phyloP scores from a whole-genome alignment of 1,139 yeast species.

The Taiozyma sp. region DNA sequence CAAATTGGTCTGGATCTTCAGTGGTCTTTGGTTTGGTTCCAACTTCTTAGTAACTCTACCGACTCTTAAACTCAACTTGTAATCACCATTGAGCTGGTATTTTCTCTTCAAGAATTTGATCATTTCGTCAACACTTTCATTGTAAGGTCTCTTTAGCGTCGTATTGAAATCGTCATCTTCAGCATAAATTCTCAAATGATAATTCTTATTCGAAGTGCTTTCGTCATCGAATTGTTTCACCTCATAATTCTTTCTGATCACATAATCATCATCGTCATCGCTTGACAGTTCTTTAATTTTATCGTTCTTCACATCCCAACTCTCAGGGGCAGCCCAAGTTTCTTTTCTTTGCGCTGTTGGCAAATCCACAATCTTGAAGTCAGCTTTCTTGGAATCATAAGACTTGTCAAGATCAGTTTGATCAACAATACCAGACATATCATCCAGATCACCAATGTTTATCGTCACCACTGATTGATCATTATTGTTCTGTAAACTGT shows the following conservation, averaged over 20 bases:
- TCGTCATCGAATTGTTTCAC: constrained; percentile 27
- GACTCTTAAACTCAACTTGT: constrained; percentile 72
- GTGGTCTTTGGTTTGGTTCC: constrained; percentile 71
- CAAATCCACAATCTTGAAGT: not conserved
- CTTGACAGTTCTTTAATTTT: constrained; percentile 10
- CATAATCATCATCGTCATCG: constrained; percentile 32
- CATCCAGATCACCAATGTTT: constrained; percentile 37
- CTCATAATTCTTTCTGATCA: constrained; percentile 23
- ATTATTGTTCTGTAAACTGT: constrained; percentile 3
- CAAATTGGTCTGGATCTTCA: constrained; percentile 70
- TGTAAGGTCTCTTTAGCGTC: constrained; percentile 60
- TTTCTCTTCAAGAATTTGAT: constrained; percentile 66
- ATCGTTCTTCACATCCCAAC: constrained; percentile 66
- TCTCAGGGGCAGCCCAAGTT: constrained; percentile 70
- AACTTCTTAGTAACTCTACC: constrained; percentile 78
- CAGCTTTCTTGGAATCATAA: constrained; percentile 5
- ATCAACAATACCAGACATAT: constrained; percentile 48
- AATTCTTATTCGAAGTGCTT: constrained; percentile 23
- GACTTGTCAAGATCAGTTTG: constrained; percentile 1
- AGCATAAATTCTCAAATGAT: constrained; percentile 62
- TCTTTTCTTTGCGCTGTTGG: constrained; percentile 12
- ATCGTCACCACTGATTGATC: constrained; percentile 21
- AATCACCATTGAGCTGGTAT: constrained; percentile 73
- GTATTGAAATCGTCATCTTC: constrained; percentile 85
- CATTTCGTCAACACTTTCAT: constrained; percentile 74